Evolutionary conservation across 345 rosid species (phyloP), one percentile per base, ranked within the genome.

Genomic region (Arabis alpina): DNA sequence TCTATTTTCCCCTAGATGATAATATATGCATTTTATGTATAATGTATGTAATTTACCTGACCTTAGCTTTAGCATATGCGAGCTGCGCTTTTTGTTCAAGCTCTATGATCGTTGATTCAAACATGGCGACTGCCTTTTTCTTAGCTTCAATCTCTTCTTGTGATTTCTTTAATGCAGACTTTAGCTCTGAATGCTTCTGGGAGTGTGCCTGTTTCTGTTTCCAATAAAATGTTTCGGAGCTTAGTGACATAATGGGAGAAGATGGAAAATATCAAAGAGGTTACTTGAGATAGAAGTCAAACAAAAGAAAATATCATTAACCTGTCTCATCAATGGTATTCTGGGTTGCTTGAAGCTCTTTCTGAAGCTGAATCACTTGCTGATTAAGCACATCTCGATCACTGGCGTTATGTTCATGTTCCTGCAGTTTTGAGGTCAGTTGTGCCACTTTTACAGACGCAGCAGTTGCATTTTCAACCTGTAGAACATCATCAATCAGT

Each of bases 81-180:
- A 72, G 67, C 65, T 83, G 87, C 83, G 88, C 66, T 82, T 89
- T 90, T 76, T 83, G 84, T 79, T 84, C 81, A 57, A 92, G 91
- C 61, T 87, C 94, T 55, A 80, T 85, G 43, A 90, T 68, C 72
- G 80, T 79, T 45, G 81, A 78, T 72, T 86, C 89, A 4, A 88
- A 83, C 54, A 54, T 69, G 42, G 65, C 11, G 10, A 82, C 85
- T 10, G 84, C 80, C 54, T 83, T 88, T 72, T 73, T 81, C 85
- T 84, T 86, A 8, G 86, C 80, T 68, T 85, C 92, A n/a, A 81
- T 87, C 62, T 86, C 88, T 75, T 84, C 84, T 53, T 77, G 82
- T 64, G 90, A 85, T 69, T 73, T 76, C 80, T 84, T 82, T 72
- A 86, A 53, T 28, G 87, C 85, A 39, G 87, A 75, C 75, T 85